phyloP scores from a whole-genome alignment of 2,329 filamentous ascomycete species.

The Scytalidium lignicola region DNA sequence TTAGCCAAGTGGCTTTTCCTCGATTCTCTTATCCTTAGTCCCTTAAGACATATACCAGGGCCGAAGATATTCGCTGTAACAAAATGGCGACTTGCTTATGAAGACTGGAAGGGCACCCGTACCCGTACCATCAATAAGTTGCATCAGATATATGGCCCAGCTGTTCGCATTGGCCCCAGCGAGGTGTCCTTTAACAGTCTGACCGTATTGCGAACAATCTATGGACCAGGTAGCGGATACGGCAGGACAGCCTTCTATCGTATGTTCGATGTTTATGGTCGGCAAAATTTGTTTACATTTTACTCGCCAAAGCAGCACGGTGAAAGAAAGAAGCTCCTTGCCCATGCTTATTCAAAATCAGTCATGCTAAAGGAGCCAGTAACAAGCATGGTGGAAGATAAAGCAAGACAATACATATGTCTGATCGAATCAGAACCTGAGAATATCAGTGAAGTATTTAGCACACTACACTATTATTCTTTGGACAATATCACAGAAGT shows the following conservation, averaged over 20 bases:
- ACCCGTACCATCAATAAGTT: slow-evolving; percentile 12
- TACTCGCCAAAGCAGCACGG: slow-evolving; percentile 36
- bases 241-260: slow-evolving; percentile 44
- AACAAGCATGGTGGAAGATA: slow-evolving; percentile 30
- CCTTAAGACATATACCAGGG: too few relatives aligned
- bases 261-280: slow-evolving; percentile 51
- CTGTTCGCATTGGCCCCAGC: slow-evolving; percentile 24
- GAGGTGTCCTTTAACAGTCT: slow-evolving; percentile 30
- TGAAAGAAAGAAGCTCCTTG: slow-evolving; percentile 46
- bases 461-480: slow-evolving; percentile 48
- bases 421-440: slow-evolving; percentile 31
- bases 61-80: slow-evolving; percentile 13
- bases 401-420: slow-evolving; percentile 37
- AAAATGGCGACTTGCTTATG: slow-evolving; percentile 14
- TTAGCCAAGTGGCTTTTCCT: too few relatives aligned
- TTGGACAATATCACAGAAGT: slow-evolving; percentile 49
- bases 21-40: too few relatives aligned
- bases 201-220: slow-evolving; percentile 45
- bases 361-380: slow-evolving; percentile 32
- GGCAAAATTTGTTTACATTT: slow-evolving; percentile 49
- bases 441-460: slow-evolving; percentile 34
- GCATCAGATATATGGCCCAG: slow-evolving; percentile 13
- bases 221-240: slow-evolving; percentile 47
- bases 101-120: slow-evolving; percentile 13
- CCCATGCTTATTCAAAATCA: slow-evolving; percentile 48